Conservation (phyloP, 2,329 filamentous ascomycete species). For the Sphaerulina musiva region DNA sequence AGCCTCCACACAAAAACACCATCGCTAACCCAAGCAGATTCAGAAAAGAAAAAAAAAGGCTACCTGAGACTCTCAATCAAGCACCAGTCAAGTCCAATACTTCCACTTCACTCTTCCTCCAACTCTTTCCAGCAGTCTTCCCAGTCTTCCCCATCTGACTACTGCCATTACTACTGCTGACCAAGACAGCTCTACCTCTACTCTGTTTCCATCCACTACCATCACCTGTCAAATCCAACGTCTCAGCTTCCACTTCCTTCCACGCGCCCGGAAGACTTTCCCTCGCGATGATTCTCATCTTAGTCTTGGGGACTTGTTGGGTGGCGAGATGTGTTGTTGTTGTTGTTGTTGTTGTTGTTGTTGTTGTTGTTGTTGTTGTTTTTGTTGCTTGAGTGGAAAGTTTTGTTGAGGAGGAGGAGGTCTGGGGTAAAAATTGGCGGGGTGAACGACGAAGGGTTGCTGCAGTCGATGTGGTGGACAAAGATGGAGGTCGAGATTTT, state of each 20-base stretch:
- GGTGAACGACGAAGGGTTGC: conserved; percentile 2
- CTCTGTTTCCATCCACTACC: conserved; percentile 21
- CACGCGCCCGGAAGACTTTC: conserved; percentile 31
- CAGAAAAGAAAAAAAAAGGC: too few species aligned
- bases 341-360: too few species aligned
- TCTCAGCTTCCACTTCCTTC: conserved; percentile 29
- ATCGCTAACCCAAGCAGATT: neutral
- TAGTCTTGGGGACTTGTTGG: conserved; percentile 13
- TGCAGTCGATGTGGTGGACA: neutral
- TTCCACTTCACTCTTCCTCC: conserved; percentile 33
- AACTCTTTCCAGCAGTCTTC: conserved; percentile 15
- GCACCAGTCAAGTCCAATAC: conserved; percentile 33
- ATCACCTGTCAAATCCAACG: conserved; percentile 28
- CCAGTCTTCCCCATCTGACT: neutral
- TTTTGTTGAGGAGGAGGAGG: neutral
- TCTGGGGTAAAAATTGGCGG: neutral
- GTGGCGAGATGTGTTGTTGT: neutral
- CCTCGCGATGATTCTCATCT: conserved; percentile 25
- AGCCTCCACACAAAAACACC: neutral
- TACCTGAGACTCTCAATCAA: conserved; percentile 9
- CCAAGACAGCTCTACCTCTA: conserved; percentile 4
- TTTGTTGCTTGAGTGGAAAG: neutral
- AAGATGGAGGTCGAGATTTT: neutral
- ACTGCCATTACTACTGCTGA: too few species aligned
- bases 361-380: too few species aligned